Conservation (phyloP, 140 eudicot species). For the Stevia rebaudiana region DNA sequence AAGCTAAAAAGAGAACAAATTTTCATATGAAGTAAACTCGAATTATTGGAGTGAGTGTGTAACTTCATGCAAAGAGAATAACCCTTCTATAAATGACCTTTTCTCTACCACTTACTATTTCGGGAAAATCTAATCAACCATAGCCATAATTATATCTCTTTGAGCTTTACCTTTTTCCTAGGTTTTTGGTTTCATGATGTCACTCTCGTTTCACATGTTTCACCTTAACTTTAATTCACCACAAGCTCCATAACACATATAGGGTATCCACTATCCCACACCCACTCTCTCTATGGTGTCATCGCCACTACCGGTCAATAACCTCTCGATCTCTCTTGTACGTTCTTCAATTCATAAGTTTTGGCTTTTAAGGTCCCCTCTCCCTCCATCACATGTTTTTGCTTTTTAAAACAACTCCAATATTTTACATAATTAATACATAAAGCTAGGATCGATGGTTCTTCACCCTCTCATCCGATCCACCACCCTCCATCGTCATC, state of each 20-base stretch:
- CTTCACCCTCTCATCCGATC: neutral
- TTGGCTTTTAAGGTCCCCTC: slow-evolving; percentile 17
- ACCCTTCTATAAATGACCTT: neutral
- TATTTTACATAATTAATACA: neutral
- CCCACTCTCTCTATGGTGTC: no score
- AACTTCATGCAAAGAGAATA: no score
- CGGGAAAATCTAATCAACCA: slow-evolving; percentile 32
- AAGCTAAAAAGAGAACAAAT: no score
- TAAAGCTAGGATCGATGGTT: no score
- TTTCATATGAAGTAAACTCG: no score
- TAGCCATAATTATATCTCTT: slow-evolving; percentile 3
- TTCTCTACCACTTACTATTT: slow-evolving; percentile 36
- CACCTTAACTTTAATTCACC: slow-evolving; percentile 17
- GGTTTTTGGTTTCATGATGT: slow-evolving; percentile 43
- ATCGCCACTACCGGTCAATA: neutral
- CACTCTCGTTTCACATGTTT: slow-evolving; percentile 18
- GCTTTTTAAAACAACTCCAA: neutral
- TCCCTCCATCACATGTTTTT: slow-evolving; percentile 3
- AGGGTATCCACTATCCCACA: slow-evolving; percentile 8
- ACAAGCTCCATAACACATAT: slow-evolving; percentile 15
- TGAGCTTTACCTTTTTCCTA: slow-evolving; percentile 42
- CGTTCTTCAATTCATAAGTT: neutral
- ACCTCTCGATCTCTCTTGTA: slow-evolving; percentile 6
- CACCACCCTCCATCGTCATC: neutral
- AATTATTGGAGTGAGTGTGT: no score